Percentiles rank a stretch among this genome's conserved stretches.
Conservation (phyloP, 768 basidiomycete genomes). For the Suillus paluster region DNA sequence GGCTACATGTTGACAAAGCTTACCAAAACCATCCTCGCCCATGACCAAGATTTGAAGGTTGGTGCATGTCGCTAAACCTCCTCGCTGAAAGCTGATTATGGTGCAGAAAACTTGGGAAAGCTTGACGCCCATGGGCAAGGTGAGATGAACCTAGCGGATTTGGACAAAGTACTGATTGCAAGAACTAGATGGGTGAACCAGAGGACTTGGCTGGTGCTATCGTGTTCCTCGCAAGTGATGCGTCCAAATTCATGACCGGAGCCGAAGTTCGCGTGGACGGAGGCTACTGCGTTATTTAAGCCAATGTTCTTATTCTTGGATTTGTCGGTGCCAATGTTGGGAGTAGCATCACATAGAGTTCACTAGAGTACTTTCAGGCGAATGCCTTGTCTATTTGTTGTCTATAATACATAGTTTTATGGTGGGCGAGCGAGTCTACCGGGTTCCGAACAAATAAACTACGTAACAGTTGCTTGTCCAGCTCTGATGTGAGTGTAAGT, state of each 20-base stretch:
- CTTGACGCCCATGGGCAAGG: slow-evolving; percentile 85
- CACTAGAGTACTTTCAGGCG: slow-evolving; percentile 10
- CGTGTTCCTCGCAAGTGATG: slow-evolving; percentile 90
- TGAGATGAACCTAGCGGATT: slow-evolving; percentile 36
- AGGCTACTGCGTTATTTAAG: slow-evolving; percentile 76
- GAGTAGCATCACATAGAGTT: slow-evolving; percentile 17
- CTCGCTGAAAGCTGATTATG: slow-evolving; percentile 10
- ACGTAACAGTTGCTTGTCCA: too few species aligned
- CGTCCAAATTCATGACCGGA: slow-evolving; percentile 89
- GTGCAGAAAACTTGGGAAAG: slow-evolving; percentile 82
- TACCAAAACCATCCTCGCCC: slow-evolving; percentile 79
- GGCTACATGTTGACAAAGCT: slow-evolving; percentile 96
- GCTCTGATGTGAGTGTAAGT: too few species aligned
- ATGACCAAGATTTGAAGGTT: slow-evolving; percentile 77
- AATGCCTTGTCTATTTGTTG: neutral
- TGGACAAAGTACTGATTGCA: slow-evolving; percentile 15
- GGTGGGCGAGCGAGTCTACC: neutral
- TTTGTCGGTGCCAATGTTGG: slow-evolving; percentile 5
- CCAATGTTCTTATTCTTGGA: neutral
- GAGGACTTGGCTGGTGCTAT: slow-evolving; percentile 91
- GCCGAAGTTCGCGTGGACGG: slow-evolving; percentile 87
- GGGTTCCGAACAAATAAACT: neutral
- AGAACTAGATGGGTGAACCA: slow-evolving; percentile 82
- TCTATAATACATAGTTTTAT: neutral
- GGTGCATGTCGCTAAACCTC: slow-evolving; percentile 10